These are phyloP conservation scores for Lecanicillium sp. DNA, from an alignment of 2,329 filamentous ascomycete species.

Conservation along the genomic window DNA sequence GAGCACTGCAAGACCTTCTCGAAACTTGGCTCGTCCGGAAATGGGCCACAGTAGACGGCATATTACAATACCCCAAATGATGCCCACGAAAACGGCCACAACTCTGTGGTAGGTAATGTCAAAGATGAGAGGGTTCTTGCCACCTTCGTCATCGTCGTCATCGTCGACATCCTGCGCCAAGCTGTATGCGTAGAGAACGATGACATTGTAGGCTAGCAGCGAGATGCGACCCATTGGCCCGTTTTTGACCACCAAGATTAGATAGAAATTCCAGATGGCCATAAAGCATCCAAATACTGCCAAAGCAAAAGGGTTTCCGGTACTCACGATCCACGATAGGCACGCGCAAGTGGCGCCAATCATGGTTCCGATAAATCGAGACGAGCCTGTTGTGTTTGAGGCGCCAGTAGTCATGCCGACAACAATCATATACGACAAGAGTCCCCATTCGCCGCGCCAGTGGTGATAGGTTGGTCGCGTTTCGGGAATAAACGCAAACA, in stretches of 20 bases:
- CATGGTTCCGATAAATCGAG: constrained; percentile 79
- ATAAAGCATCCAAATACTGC: constrained; percentile 75
- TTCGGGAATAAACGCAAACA: constrained; percentile 74
- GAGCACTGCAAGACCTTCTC: constrained; percentile 80
- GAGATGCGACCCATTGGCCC: constrained; percentile 90
- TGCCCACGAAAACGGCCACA: constrained; percentile 75
- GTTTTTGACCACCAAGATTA: constrained; percentile 76
- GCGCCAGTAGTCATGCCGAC: constrained; percentile 97
- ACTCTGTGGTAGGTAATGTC: constrained; percentile 86
- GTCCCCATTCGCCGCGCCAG: constrained; percentile 94
- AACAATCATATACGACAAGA: constrained; percentile 96
- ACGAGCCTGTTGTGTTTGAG: constrained; percentile 83
- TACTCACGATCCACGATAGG: constrained; percentile 67
- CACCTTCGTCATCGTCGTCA: constrained; percentile 83
- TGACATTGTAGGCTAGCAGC: constrained; percentile 91
- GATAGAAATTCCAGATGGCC: constrained; percentile 76
- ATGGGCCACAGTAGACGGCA: constrained; percentile 91
- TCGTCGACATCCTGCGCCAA: constrained; percentile 72
- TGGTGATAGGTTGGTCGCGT: constrained; percentile 75
- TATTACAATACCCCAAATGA: constrained; percentile 85
- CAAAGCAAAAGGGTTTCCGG: constrained; percentile 67
- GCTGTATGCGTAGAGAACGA: constrained; percentile 88
- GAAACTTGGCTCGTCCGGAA: constrained; percentile 78
- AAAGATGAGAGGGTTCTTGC: constrained; percentile 71
- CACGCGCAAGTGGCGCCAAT: constrained; percentile 71